Conservation (phyloP, 116 monocot genomes). For the Dioscorea cayenensis region DNA sequence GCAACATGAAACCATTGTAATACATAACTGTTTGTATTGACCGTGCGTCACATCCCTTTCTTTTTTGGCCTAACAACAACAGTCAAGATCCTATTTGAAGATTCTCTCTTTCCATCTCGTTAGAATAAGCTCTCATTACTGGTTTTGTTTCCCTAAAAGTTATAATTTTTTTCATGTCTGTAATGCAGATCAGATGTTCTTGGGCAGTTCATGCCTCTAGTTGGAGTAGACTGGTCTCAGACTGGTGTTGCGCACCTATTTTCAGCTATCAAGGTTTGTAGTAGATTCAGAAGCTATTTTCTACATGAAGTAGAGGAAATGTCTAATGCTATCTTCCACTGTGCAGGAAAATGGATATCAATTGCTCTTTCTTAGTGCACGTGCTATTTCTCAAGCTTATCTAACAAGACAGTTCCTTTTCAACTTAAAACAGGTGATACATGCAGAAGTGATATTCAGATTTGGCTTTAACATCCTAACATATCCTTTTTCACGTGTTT, state of each 20-base stretch:
- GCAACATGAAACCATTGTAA: not conserved
- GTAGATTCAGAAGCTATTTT: conserved; percentile 1
- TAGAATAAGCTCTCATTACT: not conserved
- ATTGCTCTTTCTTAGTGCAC: conserved; percentile 86
- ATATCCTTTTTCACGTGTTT: too few species aligned
- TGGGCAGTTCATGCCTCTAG: conserved; percentile 93
- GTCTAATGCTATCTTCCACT: not conserved
- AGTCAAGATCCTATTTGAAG: not conserved
- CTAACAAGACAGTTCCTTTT: conserved; percentile 75
- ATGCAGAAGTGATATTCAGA: not conserved
- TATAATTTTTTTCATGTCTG: too few species aligned
- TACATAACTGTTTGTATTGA: not conserved
- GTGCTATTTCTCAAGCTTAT: conserved; percentile 82
- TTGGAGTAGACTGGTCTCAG: conserved; percentile 93
- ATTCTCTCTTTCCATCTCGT: not conserved
- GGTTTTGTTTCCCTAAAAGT: not conserved
- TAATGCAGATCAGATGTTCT: conserved; percentile 88
- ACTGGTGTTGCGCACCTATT: conserved; percentile 83
- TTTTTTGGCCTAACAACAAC: not conserved
- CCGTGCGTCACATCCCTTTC: not conserved
- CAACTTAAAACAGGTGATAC: conserved; percentile 76
- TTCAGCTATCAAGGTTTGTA: conserved; percentile 81
- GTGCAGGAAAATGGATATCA: conserved; percentile 93
- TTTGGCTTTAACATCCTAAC: not conserved
- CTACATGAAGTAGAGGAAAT: not conserved